Conservation (phyloP, 1,284 basidiomycete species). For the Fomitopsis palustris region DNA sequence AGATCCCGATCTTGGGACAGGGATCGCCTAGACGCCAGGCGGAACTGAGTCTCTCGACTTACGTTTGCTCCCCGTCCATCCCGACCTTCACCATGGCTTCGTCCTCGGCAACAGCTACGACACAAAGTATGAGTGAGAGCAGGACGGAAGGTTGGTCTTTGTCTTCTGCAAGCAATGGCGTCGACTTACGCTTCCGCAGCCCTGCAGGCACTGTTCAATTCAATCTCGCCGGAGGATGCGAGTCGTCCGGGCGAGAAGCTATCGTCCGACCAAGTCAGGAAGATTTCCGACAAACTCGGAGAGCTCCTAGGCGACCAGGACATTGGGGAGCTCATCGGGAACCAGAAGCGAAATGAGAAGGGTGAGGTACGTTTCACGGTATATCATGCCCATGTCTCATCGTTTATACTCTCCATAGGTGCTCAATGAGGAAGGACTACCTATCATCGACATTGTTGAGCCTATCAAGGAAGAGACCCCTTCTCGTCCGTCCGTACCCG, state of each 20-base stretch:
- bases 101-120: conserved; percentile 11
- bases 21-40: background rate
- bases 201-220: conserved; percentile 48
- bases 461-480: conserved; percentile 31
- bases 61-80: background rate
- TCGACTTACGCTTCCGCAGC: conserved; percentile 31
- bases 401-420: conserved; percentile 38
- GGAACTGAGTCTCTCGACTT: background rate
- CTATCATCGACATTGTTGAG: conserved; percentile 76
- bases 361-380: conserved; percentile 51
- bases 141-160: conserved; percentile 28
- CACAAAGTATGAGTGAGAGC: conserved; percentile 27
- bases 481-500: background rate
- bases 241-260: conserved; percentile 31
- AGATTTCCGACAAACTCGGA: conserved; percentile 55
- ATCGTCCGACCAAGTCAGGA: conserved; percentile 46
- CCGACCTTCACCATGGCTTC: conserved; percentile 7
- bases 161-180: conserved; percentile 3
- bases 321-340: conserved; percentile 24
- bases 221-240: conserved; percentile 36
- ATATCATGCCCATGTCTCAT: conserved; percentile 5
- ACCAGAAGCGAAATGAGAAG: conserved; percentile 44
- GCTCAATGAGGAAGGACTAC: conserved; percentile 72
- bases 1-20: background rate
- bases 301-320: conserved; percentile 53